Evolutionary conservation across 2,329 filamentous ascomycete genomes (phyloP), one percentile per base, ranked within the genome.

Genomic region (Apiospora phragmitis): DNA sequence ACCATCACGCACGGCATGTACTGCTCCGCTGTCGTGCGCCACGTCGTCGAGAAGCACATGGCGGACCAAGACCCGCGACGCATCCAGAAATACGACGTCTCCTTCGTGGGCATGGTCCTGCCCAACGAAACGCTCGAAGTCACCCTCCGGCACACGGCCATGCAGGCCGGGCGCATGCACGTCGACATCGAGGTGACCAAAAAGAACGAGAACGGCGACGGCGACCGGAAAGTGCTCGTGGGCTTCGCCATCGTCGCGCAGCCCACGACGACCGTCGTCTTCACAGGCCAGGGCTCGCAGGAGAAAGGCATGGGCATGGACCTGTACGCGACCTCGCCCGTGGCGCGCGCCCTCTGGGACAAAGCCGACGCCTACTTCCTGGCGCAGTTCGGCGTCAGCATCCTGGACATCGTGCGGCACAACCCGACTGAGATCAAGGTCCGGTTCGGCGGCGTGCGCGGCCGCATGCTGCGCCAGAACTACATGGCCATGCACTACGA

Each of bases 1-100:
- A 78, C 79, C 2, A 81, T 84, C 43, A 80, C 78, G 18, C 83
- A 84, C 72, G 83, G 83, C 69, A 84, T 84, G 82, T 79, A 80
- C 68, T 79, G 76, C 18, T 76, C 75, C 24, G 79, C 80, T 3
- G 75, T 75, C 11, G 77, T 81, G 6, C 76, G 81, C 8, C 71
- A 71, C 5, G 70, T 80, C 0, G 68, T 80, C 2, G 75, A 76
- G 62, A 73, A 69, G 47, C 62, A 69, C 51, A 73, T 72, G 70
- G 72, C 71, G 11, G 76, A 75, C 14, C 72, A 72, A 26, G 66
- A 74, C 45, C 72, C 73, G 29, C 66, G 73, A 38, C 74, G 76
- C 3, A 73, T 79, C 62, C 72, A 75, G 26, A 74, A 74, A 21
- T 82, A 75, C 68, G 71, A 72, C 3, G 76, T 76, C 16, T 74